Conservation (phyloP, 176 grass and related monocot genomes). For the Zea luxurians region DNA sequence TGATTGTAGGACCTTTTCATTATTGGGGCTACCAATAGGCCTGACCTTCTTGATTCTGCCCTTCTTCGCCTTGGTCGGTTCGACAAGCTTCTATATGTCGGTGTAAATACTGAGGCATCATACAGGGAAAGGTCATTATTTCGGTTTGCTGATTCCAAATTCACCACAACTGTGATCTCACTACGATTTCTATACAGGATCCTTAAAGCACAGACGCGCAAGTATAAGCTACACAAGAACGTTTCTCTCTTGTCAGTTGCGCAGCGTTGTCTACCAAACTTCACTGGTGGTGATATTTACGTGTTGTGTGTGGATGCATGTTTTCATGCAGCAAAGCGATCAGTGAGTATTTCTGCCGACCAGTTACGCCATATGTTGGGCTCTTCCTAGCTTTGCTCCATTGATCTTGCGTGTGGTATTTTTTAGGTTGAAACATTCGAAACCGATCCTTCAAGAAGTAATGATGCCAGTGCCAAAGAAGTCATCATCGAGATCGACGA, state of each 20-base stretch:
- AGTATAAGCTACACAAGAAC: conserved; percentile 83
- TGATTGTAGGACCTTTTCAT: conserved; percentile 81
- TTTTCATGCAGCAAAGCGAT: conserved; percentile 90
- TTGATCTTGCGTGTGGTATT: conserved; percentile 26
- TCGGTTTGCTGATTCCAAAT: conserved; percentile 18
- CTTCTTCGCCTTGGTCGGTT: conserved; percentile 92
- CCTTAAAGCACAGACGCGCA: conserved; percentile 88
- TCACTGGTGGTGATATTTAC: conserved; percentile 96
- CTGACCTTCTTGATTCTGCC: conserved; percentile 90
- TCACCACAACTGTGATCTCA: not conserved
- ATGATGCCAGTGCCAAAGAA: conserved; percentile 51
- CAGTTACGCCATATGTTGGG: not conserved
- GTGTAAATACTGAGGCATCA: conserved; percentile 81
- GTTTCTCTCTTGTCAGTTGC: conserved; percentile 80
- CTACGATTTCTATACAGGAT: conserved; percentile 58
- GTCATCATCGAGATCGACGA: conserved; percentile 71
- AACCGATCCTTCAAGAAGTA: conserved; percentile 44
- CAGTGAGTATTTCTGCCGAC: conserved; percentile 44
- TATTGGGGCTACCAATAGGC: conserved; percentile 96
- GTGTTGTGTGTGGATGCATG: conserved; percentile 91
- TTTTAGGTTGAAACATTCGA: conserved; percentile 45
- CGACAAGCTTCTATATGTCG: conserved; percentile 94
- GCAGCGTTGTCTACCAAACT: conserved; percentile 86
- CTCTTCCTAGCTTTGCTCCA: not conserved
- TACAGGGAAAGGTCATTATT: conserved; percentile 71